phyloP scores from a whole-genome alignment of 257 asterid genomes.

The Pogostemon cablin region DNA sequence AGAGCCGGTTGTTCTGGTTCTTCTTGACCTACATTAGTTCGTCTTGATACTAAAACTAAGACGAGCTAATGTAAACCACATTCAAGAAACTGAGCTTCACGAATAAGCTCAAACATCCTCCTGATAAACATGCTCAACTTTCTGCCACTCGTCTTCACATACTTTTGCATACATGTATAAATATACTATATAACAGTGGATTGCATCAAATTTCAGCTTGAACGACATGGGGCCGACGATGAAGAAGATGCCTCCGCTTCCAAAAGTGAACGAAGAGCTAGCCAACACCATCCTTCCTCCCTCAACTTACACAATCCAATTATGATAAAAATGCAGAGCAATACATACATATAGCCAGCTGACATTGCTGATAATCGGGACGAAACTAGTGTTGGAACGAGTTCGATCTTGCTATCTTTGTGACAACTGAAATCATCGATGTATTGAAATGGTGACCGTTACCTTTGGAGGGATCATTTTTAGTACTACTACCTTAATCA shows the following conservation, averaged over 20 bases:
- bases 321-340: conserved; percentile 27
- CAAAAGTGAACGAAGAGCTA: conserved; percentile 66
- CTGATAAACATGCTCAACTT: too few species aligned
- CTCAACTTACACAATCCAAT: conserved; percentile 44
- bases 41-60: neutral
- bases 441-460: conserved; percentile 19
- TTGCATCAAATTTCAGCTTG: conserved; percentile 48
- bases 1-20: too few species aligned
- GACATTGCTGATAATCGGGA: conserved; percentile 7
- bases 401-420: conserved; percentile 17
- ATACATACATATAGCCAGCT: neutral
- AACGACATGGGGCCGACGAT: conserved; percentile 51
- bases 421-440: conserved; percentile 10
- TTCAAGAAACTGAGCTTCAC: too few species aligned
- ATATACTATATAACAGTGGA: neutral
- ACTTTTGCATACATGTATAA: too few species aligned
- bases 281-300: conserved; percentile 70
- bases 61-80: too few species aligned
- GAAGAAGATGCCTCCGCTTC: conserved; percentile 77
- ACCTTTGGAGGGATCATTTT: conserved; percentile 32
- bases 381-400: conserved; percentile 16
- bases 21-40: neutral
- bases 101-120: too few species aligned
- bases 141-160: too few species aligned
- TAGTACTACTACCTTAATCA: neutral